These are phyloP conservation scores for Penicillium coprophilum DNA, from an alignment of 495 filamentous ascomycete species.

Conservation along the genomic window DNA sequence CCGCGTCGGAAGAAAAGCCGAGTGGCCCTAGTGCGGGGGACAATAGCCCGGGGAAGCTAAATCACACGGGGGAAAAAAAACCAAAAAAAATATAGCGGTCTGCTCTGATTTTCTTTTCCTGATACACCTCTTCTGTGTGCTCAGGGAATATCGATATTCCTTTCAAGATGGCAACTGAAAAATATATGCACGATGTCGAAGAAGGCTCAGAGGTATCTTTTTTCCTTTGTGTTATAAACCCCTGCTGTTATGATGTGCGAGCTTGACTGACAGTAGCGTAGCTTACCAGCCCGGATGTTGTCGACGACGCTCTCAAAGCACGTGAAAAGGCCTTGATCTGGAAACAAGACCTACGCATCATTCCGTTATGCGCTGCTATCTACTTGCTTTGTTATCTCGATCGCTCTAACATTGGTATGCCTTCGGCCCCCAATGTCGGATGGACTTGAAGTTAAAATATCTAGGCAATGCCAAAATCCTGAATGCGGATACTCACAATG, in stretches of 20 bases:
- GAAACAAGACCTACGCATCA: conserved; percentile 61
- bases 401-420: conserved; percentile 63
- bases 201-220: conserved; percentile 13
- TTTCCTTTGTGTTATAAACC: neutral
- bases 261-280: neutral
- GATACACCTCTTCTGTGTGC: neutral
- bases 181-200: conserved; percentile 21
- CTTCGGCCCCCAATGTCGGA: neutral
- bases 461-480: conserved; percentile 62
- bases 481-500: conserved; percentile 57
- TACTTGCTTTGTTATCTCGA: conserved; percentile 68
- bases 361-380: conserved; percentile 58
- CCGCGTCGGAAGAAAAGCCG: conserved; percentile 23
- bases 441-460: neutral
- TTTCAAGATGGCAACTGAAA: conserved; percentile 17
- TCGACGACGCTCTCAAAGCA: conserved; percentile 16
- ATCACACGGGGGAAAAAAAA: conserved; percentile 14
- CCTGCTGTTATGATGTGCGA: neutral
- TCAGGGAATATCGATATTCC: neutral
- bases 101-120: neutral
- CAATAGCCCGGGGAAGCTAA: conserved; percentile 17
- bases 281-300: conserved; percentile 6
- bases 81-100: neutral
- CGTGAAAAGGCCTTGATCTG: conserved; percentile 47
- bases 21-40: conserved; percentile 22